Conservation (phyloP, 2,329 filamentous ascomycete genomes). For the Paraphaeosphaeria minitans region DNA sequence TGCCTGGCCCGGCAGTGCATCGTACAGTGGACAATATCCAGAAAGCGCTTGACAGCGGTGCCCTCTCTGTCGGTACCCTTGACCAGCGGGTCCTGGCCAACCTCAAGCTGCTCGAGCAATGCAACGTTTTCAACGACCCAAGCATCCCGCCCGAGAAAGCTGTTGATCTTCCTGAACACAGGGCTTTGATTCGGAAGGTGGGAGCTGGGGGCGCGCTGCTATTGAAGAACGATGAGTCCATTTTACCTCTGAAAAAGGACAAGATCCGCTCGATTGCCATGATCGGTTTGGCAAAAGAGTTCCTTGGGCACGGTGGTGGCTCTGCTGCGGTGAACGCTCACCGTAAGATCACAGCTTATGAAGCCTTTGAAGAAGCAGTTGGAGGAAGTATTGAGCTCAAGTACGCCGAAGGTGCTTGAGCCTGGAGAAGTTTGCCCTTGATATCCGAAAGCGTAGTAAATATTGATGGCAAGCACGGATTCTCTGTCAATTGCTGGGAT, state of each 20-base stretch:
- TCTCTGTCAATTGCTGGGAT: not conserved
- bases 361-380: slow-evolving; percentile 18
- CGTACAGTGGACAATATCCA: not conserved
- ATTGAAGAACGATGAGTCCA: slow-evolving; percentile 15
- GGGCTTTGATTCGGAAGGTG: slow-evolving; percentile 21
- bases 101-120: slow-evolving; percentile 68
- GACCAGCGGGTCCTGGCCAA: slow-evolving; percentile 18
- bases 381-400: slow-evolving; percentile 26
- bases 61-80: slow-evolving; percentile 59
- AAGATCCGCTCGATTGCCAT: slow-evolving; percentile 58
- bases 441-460: slow-evolving; percentile 2
- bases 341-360: slow-evolving; percentile 32
- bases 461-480: not conserved
- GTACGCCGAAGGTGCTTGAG: slow-evolving; percentile 15
- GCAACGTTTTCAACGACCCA: slow-evolving; percentile 60
- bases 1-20: slow-evolving; percentile 29
- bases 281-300: slow-evolving; percentile 68
- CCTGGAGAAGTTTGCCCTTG: slow-evolving; percentile 13
- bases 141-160: slow-evolving; percentile 56
- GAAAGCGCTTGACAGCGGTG: slow-evolving; percentile 4
- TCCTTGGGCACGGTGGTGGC: slow-evolving; percentile 41
- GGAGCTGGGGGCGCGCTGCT: slow-evolving; percentile 13
- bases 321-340: slow-evolving; percentile 35
- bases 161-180: slow-evolving; percentile 56
- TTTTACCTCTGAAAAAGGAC: slow-evolving; percentile 7